Conservation (phyloP, 768 basidiomycete species). For the Termitomyces sp. region DNA sequence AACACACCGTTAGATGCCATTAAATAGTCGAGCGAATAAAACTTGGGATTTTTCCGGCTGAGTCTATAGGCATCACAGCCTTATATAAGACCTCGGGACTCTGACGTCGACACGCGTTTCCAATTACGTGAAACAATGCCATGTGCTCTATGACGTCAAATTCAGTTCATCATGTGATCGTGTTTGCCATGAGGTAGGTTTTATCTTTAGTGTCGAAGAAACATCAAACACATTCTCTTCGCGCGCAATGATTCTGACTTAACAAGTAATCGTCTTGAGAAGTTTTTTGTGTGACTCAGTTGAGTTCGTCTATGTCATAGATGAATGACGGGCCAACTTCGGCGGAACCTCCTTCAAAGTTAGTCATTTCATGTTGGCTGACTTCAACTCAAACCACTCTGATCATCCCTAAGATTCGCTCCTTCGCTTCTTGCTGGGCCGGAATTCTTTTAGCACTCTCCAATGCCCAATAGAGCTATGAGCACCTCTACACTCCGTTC, state of each 20-base stretch:
- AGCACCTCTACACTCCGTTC: background rate
- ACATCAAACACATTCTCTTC: too few relatives aligned
- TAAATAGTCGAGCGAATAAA: background rate
- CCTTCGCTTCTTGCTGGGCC: background rate
- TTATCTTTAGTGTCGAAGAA: too few relatives aligned
- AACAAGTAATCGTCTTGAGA: background rate
- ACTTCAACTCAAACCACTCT: background rate
- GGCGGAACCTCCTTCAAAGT: background rate
- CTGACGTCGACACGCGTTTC: constrained; percentile 2
- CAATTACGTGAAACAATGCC: constrained; percentile 8
- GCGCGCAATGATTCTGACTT: background rate
- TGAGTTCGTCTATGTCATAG: background rate
- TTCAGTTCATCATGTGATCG: constrained; percentile 10
- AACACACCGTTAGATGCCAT: constrained; percentile 8
- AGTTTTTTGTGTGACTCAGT: background rate
- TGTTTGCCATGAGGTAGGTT: too few relatives aligned
- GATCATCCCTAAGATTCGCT: background rate
- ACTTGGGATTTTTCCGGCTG: background rate
- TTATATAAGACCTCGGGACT: background rate
- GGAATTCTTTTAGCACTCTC: background rate
- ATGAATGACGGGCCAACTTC: background rate
- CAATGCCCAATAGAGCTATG: background rate
- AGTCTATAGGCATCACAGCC: background rate
- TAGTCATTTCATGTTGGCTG: background rate
- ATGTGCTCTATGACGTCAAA: background rate